Base-by-base conservation (phyloP, 2,329 filamentous ascomycete genomes). In the Venturia effusa region DNA sequence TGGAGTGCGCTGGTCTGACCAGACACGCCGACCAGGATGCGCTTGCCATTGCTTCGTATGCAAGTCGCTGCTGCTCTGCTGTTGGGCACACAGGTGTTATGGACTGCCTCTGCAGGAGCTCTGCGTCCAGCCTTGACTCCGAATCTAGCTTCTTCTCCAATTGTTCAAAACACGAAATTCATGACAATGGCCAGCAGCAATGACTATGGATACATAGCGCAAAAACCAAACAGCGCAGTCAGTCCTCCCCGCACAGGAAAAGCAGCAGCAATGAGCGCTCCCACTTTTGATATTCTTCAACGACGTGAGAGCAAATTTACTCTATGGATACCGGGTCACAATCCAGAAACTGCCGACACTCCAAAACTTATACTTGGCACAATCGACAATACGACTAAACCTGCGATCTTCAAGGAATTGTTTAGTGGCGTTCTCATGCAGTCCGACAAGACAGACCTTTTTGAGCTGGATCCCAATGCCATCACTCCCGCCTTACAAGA, bases 371-470 rank as follows among this genome's bases (percentile, higher is more conserved):
- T 55, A 17, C 51, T 55, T 13, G 51, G 51, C 2, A 55, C 51
- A 5, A 3, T 55, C 4, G 27, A 55, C 11, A 55, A 13, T 11
- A 19, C 51, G 13, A 34, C 24, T 3, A 19, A 22, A 4, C 51
- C 51, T 34, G 24, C 24, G 6, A 34, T 7, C 15, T 55, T 55
- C 59, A 61, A 41, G 30, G 34, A 59, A 15, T 27, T 41, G 24
- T 60, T 65, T 41, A 74, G 17, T 3, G 51, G 51, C 27, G 13
- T 15, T 19, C 51, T 55, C 1, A n/a, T 22, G 27, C 13, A 34
- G 13, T 55, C 51, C 5, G 51, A 55, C 51, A 55, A 55, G 17
- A 17, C 15, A 3, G 51, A 55, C 34, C 51, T 55, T 11, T 55
- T 32, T 22, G 51, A 55, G 34, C 27, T 55, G 13, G 51, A 55